Percentiles rank a stretch among this genome's conserved stretches.
Conservation (phyloP, 129 eudicot species). For the Tagetes patula region DNA sequence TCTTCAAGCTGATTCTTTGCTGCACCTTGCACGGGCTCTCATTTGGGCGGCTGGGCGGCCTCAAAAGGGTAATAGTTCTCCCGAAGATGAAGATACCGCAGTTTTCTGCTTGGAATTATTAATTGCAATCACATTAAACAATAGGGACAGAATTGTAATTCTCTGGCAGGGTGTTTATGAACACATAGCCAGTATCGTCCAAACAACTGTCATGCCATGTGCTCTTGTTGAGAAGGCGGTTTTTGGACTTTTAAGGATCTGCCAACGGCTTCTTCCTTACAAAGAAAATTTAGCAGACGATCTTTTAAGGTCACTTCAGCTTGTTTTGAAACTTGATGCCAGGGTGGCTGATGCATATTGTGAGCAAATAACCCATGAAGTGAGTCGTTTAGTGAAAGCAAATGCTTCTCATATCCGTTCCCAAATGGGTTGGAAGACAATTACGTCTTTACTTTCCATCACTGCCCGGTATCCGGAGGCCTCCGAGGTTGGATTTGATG, state of each 20-base stretch:
- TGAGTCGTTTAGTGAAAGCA: constrained; percentile 66
- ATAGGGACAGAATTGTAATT: constrained; percentile 76
- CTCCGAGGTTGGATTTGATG: constrained; percentile 85
- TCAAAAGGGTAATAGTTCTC: constrained; percentile 69
- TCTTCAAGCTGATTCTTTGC: constrained; percentile 71
- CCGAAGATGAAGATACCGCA: constrained; percentile 85
- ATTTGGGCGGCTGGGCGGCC: constrained; percentile 96
- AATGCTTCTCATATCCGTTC: constrained; percentile 74
- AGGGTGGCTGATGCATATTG: constrained; percentile 86
- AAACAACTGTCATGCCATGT: constrained; percentile 78
- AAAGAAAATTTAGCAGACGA: constrained; percentile 90
- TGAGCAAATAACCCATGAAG: constrained; percentile 86
- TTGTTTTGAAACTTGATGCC: constrained; percentile 78
- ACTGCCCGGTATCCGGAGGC: constrained; percentile 88
- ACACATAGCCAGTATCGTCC: constrained; percentile 78
- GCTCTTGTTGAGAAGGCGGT: constrained; percentile 89
- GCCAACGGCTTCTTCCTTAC: constrained; percentile 84
- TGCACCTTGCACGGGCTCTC: constrained; percentile 85
- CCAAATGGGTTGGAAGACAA: constrained; percentile 83
- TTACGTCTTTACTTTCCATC: constrained; percentile 64
- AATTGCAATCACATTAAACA: constrained; percentile 79
- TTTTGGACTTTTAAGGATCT: constrained; percentile 80
- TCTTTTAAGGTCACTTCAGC: constrained; percentile 72
- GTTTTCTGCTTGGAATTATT: constrained; percentile 85
- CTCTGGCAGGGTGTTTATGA: constrained; percentile 93